Conservation (phyloP, 2,329 filamentous ascomycete genomes). For the Penicillium fuscoglaucum region DNA sequence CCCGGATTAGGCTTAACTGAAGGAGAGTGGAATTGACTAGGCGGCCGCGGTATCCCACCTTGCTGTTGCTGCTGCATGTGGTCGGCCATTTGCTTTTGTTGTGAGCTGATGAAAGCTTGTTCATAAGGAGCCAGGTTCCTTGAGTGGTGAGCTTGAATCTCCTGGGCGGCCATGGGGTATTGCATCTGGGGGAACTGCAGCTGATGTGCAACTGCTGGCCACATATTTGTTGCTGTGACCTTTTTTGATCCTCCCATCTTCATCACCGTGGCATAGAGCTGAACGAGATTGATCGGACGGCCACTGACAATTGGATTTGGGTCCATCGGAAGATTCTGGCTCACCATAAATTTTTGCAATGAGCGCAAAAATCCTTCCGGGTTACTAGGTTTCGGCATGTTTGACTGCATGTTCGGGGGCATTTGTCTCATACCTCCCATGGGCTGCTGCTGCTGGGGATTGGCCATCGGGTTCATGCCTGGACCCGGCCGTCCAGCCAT, state of each 20-base stretch:
- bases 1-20: constrained; percentile 53
- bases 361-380: constrained; percentile 74
- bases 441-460: constrained; percentile 38
- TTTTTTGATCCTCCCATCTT: constrained; percentile 76
- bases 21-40: constrained; percentile 44
- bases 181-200: constrained; percentile 63
- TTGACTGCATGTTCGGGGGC: constrained; percentile 48
- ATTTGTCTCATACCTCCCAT: constrained; percentile 53
- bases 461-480: constrained; percentile 42
- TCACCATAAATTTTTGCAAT: constrained; percentile 73
- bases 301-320: constrained; percentile 71
- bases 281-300: constrained; percentile 70
- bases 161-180: constrained; percentile 64
- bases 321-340: constrained; percentile 72
- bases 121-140: constrained; percentile 77
- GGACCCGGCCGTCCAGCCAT: constrained; percentile 37
- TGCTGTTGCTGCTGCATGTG: constrained; percentile 29
- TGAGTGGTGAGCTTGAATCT: constrained; percentile 72
- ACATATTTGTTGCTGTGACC: constrained; percentile 68
- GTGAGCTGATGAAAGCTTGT: constrained; percentile 47
- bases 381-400: constrained; percentile 43
- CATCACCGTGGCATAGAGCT: constrained; percentile 74
- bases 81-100: constrained; percentile 44
- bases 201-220: constrained; percentile 69
- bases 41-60: constrained; percentile 39